These are phyloP conservation scores for Alternaria viburni DNA, from an alignment of 2,329 filamentous ascomycete genomes.

Conservation along the genomic window DNA sequence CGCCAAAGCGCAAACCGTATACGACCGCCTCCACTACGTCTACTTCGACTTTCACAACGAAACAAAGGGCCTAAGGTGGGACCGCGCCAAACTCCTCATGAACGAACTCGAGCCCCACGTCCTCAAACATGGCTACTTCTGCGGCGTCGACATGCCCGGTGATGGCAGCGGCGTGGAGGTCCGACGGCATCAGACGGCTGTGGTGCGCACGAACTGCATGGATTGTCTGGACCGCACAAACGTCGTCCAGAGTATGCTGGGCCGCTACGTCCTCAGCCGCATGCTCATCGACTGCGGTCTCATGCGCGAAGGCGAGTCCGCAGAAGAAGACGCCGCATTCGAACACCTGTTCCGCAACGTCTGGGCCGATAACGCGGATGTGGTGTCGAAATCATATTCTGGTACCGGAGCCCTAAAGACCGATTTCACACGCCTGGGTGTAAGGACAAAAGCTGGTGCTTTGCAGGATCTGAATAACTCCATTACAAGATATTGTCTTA, in stretches of 20 bases:
- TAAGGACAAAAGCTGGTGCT: conserved; percentile 82
- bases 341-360: conserved; percentile 94
- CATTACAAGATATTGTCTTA: conserved; percentile 84
- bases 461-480: conserved; percentile 89
- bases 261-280: conserved; percentile 83
- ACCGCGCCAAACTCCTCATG: conserved; percentile 85
- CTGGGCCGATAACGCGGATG: conserved; percentile 98
- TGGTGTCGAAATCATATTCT: conserved; percentile 90
- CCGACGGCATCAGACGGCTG: conserved; percentile 80
- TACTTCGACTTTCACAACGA: conserved; percentile 99
- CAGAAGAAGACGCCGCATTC: conserved; percentile 80
- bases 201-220: conserved; percentile 99
- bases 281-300: conserved; percentile 87
- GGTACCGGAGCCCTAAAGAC: conserved; percentile 98
- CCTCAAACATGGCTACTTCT: conserved; percentile 85
- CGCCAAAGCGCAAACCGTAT: conserved; percentile 63
- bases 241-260: conserved; percentile 96
- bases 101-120: conserved; percentile 81
- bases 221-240: conserved; percentile 98
- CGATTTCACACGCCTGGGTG: conserved; percentile 92
- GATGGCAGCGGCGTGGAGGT: conserved; percentile 78
- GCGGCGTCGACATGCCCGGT: conserved; percentile 83
- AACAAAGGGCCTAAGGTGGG: conserved; percentile 93
- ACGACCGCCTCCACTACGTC: conserved; percentile 89
- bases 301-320: conserved; percentile 75